These are phyloP conservation scores for Boletus tomentosulus DNA, from an alignment of 768 basidiomycete species.

Conservation along the genomic window DNA sequence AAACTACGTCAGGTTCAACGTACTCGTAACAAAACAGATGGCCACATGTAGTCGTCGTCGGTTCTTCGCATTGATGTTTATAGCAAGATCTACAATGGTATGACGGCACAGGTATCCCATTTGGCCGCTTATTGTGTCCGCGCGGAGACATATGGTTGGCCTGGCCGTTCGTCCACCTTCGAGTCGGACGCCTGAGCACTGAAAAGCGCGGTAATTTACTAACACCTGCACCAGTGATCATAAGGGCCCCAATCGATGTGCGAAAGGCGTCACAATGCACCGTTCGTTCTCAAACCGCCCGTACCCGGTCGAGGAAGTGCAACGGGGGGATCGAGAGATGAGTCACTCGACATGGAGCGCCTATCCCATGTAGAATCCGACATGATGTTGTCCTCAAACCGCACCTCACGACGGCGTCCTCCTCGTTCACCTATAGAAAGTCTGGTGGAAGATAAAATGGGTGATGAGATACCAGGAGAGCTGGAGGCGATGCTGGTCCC, in stretches of 20 bases:
- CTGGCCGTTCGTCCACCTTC: conserved; percentile 15
- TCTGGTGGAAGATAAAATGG: conserved; percentile 30
- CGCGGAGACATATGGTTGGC: conserved; percentile 3
- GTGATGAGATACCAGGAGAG: conserved; percentile 23
- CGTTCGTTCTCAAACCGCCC: conserved; percentile 14
- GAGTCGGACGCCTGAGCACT: conserved; percentile 20
- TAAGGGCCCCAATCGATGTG: background rate
- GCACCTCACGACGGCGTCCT: conserved; percentile 30
- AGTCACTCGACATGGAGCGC: conserved; percentile 28
- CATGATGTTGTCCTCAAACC: conserved; percentile 33
- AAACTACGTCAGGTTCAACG: background rate
- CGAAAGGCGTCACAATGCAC: conserved; percentile 7
- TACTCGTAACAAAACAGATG: conserved; percentile 57
- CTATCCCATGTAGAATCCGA: conserved; percentile 28
- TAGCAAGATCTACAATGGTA: conserved; percentile 51
- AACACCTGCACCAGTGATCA: conserved; percentile 14
- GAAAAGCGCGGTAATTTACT: conserved; percentile 32
- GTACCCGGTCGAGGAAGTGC: conserved; percentile 12
- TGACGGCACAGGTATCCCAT: conserved; percentile 10
- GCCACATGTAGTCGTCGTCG: conserved; percentile 60
- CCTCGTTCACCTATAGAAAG: conserved; percentile 25
- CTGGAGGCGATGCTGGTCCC: conserved; percentile 8
- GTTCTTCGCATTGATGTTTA: conserved; percentile 46
- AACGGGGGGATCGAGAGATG: conserved; percentile 24
- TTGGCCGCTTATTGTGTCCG: conserved; percentile 8